A percentile compares a stretch with the other conserved stretches of the same genome.
phyloP scores from a whole-genome alignment of 352 stramenopile genomes.

The Globisporangium spiculum region DNA sequence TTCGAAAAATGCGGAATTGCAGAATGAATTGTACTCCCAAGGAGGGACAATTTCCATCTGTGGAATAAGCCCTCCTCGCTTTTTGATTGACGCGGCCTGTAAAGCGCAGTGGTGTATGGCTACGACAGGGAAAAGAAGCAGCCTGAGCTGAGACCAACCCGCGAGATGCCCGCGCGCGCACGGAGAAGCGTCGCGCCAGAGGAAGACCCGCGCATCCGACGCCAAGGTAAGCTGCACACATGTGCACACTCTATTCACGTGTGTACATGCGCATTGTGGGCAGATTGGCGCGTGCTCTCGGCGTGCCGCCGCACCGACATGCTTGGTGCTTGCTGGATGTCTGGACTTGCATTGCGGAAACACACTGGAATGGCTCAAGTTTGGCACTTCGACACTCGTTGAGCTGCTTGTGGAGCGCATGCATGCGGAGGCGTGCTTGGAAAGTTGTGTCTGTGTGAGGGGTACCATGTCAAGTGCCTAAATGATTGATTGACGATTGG shows the following conservation, averaged over 20 bases:
- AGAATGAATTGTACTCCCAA: background rate
- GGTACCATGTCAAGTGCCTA: background rate
- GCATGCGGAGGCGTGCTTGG: background rate
- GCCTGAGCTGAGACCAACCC: background rate
- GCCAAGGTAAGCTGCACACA: slow-evolving; percentile 10
- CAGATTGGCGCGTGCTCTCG: background rate
- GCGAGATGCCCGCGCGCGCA: slow-evolving; percentile 4
- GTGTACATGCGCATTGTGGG: background rate
- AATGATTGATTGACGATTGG: background rate
- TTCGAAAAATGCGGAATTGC: background rate
- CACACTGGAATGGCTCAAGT: background rate
- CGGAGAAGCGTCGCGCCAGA: slow-evolving; percentile 2
- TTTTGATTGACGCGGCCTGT: background rate
- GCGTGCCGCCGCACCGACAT: background rate
- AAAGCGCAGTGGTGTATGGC: background rate
- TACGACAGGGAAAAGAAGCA: background rate
- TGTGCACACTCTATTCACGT: background rate
- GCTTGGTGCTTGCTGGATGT: background rate
- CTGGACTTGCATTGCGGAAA: background rate
- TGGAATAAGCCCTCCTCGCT: background rate
- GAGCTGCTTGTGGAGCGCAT: background rate
- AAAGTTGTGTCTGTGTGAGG: background rate
- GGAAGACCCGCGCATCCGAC: slow-evolving; percentile 11
- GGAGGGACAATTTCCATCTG: background rate
- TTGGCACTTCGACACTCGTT: background rate